These are phyloP conservation scores for Clonostachys rhizophaga DNA, from an alignment of 2,329 filamentous ascomycete species.

Conservation along the genomic window DNA sequence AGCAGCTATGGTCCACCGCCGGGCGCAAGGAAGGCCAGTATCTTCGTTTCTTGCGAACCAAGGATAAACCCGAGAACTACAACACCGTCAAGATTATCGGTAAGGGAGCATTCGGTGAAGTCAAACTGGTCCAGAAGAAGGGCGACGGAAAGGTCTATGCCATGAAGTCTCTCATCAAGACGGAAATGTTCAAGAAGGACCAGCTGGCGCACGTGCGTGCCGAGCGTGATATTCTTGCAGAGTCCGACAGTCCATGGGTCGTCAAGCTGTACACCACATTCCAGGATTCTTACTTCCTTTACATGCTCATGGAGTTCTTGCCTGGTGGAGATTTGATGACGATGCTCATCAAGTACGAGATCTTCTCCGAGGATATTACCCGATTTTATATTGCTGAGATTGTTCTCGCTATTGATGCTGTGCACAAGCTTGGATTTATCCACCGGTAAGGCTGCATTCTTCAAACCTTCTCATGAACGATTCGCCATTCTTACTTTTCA, in stretches of 20 bases:
- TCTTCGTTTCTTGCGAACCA: constrained; percentile 87
- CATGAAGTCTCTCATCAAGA: constrained; percentile 97
- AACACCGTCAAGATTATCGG: constrained; percentile 96
- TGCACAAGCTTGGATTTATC: constrained; percentile 96
- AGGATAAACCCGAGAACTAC: constrained; percentile 92
- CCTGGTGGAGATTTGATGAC: constrained; percentile 99
- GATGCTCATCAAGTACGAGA: constrained; percentile 99
- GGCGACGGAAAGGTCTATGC: constrained; percentile 96
- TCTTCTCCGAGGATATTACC: constrained; percentile 98
- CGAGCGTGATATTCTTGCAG: constrained; percentile 94
- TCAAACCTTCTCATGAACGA: neutral
- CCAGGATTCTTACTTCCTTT: constrained; percentile 92
- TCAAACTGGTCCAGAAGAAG: constrained; percentile 95
- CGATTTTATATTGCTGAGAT: constrained; percentile 99
- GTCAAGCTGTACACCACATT: constrained; percentile 98
- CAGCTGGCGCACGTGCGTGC: constrained; percentile 96
- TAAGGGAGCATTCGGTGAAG: constrained; percentile 97
- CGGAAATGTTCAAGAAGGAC: constrained; percentile 99
- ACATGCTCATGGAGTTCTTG: constrained; percentile 99
- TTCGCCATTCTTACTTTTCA: neutral
- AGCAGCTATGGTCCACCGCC: constrained; percentile 78
- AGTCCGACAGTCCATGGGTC: constrained; percentile 99
- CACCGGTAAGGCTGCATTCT: constrained; percentile 66
- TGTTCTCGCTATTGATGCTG: constrained; percentile 95
- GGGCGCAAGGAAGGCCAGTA: constrained; percentile 89